Evolutionary conservation across 2,329 filamentous ascomycete species (phyloP), one percentile per base, ranked within the genome.

Genomic region (Exophiala oligosperma): DNA sequence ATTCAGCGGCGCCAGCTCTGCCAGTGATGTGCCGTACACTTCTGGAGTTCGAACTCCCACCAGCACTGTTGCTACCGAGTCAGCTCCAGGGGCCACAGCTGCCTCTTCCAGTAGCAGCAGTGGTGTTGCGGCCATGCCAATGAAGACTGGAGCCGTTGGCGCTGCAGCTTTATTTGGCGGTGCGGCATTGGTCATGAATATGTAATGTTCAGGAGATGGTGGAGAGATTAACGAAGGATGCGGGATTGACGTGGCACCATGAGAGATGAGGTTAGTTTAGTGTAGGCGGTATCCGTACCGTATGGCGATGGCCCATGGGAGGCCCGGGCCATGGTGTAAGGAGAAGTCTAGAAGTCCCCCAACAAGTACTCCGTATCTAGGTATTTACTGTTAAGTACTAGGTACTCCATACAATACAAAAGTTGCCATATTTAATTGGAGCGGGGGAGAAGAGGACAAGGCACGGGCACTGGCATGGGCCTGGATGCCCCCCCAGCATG

Each of bases 1-100:
- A 1, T 89, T 83, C 72, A 72, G 73, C 24, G 78, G 78, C 56
- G 85, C 82, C 3, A 77, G 75, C 4, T 75, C 77, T 6, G 81
- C 71, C 26, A 75, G 75, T 21, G 73, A 73, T 5, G 73, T 72
- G 12, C 83, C 84, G 0, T 86, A 83, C 70, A 87, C 84, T 0
- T 80, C 77, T 21, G 80, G 79, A 28, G 72, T 84, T 37, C 68
- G 79, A 0, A 73, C 74, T 1, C 72, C 81, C 0, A 79, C 76
- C 8, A 51, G 37, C 24, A 48, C 61, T 17, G 43, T 52, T 14
- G 52, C 49, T 1, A 60, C 52, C n/a, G 41, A 49, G 23, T 44
- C 44, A 17, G 56, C 56, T 21, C 37, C 52, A n/a, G 54, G 49
- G 28, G 50, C 53, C 2, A 50, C 53, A 7, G 54, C 51, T 5